Conservation (phyloP, 768 basidiomycete species). For the Mycena latifolia region DNA sequence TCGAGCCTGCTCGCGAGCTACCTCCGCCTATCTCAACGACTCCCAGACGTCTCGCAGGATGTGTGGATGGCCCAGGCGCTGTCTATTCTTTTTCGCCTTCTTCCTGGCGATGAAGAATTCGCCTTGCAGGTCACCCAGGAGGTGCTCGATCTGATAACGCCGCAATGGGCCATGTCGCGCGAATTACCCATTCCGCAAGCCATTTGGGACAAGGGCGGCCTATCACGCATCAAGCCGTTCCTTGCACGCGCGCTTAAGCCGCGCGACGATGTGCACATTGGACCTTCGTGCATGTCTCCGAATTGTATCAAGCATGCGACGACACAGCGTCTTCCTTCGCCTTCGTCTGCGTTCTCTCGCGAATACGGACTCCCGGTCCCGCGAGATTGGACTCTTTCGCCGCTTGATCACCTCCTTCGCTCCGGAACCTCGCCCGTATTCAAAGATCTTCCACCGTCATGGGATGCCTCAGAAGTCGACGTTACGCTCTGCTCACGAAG, state of each 20-base stretch:
- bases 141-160: conserved; percentile 50
- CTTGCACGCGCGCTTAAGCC: conserved; percentile 62
- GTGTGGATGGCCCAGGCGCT: conserved; percentile 79
- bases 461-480: conserved; percentile 87
- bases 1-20: conserved; percentile 66
- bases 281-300: conserved; percentile 63
- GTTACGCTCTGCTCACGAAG: conserved; percentile 72
- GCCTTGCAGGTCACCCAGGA: conserved; percentile 59
- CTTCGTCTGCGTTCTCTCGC: conserved; percentile 35
- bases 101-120: conserved; percentile 82
- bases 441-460: conserved; percentile 70
- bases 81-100: conserved; percentile 63
- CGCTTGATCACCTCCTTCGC: conserved; percentile 84
- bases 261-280: conserved; percentile 55
- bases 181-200: conserved; percentile 51
- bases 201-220: conserved; percentile 66
- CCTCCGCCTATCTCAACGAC: conserved; percentile 67
- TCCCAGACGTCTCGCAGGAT: conserved; percentile 67
- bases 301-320: conserved; percentile 68
- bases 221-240: conserved; percentile 71
- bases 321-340: conserved; percentile 61
- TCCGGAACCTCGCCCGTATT: conserved; percentile 82
- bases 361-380: conserved; percentile 60
- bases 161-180: conserved; percentile 54
- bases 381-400: conserved; percentile 75